Evolutionary conservation across 331 rosid species (phyloP).

Genomic region (Spiraea crenata): DNA sequence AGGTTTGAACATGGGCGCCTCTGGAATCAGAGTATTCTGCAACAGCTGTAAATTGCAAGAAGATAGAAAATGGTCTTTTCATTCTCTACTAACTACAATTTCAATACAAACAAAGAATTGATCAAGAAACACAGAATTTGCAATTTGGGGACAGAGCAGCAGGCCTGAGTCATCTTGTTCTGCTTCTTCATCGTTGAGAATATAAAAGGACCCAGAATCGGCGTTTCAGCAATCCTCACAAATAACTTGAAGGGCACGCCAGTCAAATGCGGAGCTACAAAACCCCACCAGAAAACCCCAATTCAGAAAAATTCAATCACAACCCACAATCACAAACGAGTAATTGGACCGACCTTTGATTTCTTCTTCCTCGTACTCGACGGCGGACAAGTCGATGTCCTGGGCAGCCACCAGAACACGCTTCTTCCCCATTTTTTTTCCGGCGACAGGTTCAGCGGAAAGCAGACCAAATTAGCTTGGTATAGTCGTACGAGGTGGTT

Average conservation of each 20-base stretch:
- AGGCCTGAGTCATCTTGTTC: conserved; percentile 65
- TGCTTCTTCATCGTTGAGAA: conserved; percentile 57
- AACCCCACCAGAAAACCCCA: conserved; percentile 2
- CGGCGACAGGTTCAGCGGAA: background rate
- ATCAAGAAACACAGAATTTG: background rate
- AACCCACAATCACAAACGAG: background rate
- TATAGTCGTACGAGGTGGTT: background rate
- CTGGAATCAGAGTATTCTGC: conserved; percentile 74
- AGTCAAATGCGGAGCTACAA: conserved; percentile 87
- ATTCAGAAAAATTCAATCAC: background rate
- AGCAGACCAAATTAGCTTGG: background rate
- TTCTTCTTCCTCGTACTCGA: conserved; percentile 50
- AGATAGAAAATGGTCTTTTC: conserved; percentile 6
- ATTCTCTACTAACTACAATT: conserved; percentile 11
- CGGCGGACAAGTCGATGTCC: conserved; percentile 59
- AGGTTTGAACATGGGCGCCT: conserved; percentile 92
- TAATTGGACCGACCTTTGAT: conserved; percentile 45
- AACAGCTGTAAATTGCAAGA: conserved; percentile 46
- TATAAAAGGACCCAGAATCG: conserved; percentile 57
- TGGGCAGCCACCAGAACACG: conserved; percentile 58
- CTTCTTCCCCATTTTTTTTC: conserved; percentile 57
- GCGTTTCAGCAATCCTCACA: conserved; percentile 60
- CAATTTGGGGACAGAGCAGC: background rate
- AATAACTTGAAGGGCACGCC: conserved; percentile 63
- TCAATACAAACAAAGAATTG: background rate